Base-by-base conservation (phyloP, 2,329 filamentous ascomycete species). In the Penicillium glabrum region DNA sequence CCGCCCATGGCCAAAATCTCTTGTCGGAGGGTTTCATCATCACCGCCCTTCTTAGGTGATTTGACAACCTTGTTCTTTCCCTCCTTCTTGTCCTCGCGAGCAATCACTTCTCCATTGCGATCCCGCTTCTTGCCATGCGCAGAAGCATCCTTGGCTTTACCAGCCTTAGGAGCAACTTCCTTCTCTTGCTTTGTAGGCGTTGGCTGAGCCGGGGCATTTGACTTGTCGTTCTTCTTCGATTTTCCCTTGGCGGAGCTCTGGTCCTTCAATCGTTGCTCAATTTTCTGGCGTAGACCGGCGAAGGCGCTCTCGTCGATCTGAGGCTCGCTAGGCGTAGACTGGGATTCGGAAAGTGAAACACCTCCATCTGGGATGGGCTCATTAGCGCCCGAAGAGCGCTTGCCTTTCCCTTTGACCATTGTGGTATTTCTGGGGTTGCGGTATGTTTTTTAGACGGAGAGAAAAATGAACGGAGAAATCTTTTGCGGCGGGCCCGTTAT, bases 1-100 rank as follows among this genome's bases (percentile, higher is more conserved):
- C 79, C 79, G 31, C 79, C 79, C 51, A 81, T 72, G 5, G 74
- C 74, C 58, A 78, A 58, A 58, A 81, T 77, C 58, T 80, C 78
- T 57, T 75, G 69, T 48, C 74, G 69, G 39, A 80, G 67, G 35
- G 66, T 64, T 61, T 75, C 53, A 33, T 46, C 69, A 33, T 71
- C 65, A 4, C 63, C 59, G 9, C 62, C 60, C 16, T 61, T 55
- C 39, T 65, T 64, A 46, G 60, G 54, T 7, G 59, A 50, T 21
- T 67, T 64, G 13, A 55, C 49, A 14, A 59, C 54, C 29, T 66
- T 69, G 16, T 58, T 41, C 43, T 67, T 68, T 45, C 51, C 61
- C 37, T 53, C 52, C 33, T 70, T 68, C 57, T 71, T 71, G 21
- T 71, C 67, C 27, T 72, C 69, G 24, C 67, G 67, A 33, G 70